Conservation (phyloP, 805 yeast genomes). For the Saccharomycopsis fibuligera region DNA sequence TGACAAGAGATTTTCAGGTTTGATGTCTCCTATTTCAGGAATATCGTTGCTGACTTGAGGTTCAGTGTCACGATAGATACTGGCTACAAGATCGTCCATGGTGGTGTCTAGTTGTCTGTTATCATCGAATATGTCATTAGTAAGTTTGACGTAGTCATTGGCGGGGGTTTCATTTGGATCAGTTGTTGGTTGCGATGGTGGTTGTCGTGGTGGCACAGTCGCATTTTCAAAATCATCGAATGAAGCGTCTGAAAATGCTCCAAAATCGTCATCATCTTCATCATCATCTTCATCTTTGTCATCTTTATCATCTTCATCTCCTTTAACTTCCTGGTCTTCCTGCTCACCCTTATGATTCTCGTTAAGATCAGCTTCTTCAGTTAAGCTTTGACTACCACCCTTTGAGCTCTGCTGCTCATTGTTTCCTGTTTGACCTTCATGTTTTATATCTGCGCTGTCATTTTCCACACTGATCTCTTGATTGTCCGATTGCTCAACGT, state of each 20-base stretch:
- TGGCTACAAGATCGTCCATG: slow-evolving; percentile 4
- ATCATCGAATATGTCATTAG: slow-evolving; percentile 15
- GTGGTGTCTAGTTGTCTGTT: slow-evolving; percentile 18
- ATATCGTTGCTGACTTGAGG: too few relatives aligned
- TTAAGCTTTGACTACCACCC: not conserved
- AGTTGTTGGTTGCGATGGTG: slow-evolving; percentile 2
- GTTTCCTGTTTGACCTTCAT: not conserved
- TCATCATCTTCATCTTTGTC: slow-evolving; percentile 1
- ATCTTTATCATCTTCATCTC: not conserved
- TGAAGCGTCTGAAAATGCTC: slow-evolving; percentile 31
- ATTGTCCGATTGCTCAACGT: too few relatives aligned
- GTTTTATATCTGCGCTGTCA: too few relatives aligned
- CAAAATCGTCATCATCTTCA: slow-evolving; percentile 29
- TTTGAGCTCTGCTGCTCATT: not conserved
- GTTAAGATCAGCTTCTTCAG: not conserved
- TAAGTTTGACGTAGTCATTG: slow-evolving; percentile 4
- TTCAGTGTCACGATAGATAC: too few relatives aligned
- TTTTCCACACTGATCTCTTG: too few relatives aligned
- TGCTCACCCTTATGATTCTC: not conserved
- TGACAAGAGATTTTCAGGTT: not conserved
- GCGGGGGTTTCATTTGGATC: slow-evolving; percentile 7
- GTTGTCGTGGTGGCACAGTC: slow-evolving; percentile 10
- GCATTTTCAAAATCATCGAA: slow-evolving; percentile 28
- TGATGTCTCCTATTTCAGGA: too few relatives aligned
- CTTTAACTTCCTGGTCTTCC: not conserved